These are phyloP conservation scores for Tricharina praecox DNA, from an alignment of 495 filamentous ascomycete genomes.

Conservation along the genomic window DNA sequence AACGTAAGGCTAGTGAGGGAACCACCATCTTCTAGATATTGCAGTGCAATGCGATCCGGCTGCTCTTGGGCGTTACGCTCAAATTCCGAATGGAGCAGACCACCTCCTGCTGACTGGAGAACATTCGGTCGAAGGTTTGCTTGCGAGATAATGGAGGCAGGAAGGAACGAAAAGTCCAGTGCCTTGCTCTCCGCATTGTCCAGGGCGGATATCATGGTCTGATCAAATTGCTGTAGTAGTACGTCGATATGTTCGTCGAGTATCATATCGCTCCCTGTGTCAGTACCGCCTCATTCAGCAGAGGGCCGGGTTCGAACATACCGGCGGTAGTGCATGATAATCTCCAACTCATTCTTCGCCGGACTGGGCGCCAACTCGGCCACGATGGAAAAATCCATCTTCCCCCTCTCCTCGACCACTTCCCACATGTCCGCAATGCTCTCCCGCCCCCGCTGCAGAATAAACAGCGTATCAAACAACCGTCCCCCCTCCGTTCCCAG, in stretches of 20 bases:
- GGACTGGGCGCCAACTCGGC: slow-evolving; percentile 46
- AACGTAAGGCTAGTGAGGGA: slow-evolving; percentile 19
- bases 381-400: slow-evolving; percentile 62
- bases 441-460: slow-evolving; percentile 42
- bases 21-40: slow-evolving; percentile 25
- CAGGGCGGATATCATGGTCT: slow-evolving; percentile 31
- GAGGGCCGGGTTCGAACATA: slow-evolving; percentile 14
- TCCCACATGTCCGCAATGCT: slow-evolving; percentile 38
- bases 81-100: slow-evolving; percentile 15
- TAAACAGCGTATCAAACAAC: slow-evolving; percentile 61
- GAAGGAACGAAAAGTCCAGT: slow-evolving; percentile 21
- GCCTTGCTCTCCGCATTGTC: slow-evolving; percentile 28
- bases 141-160: slow-evolving; percentile 9
- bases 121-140: slow-evolving; percentile 9
- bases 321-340: slow-evolving; percentile 33
- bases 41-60: slow-evolving; percentile 25
- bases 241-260: slow-evolving; percentile 27
- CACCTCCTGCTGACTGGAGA: neutral
- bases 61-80: slow-evolving; percentile 22
- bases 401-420: slow-evolving; percentile 46
- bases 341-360: slow-evolving; percentile 30
- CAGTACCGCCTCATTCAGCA: slow-evolving; percentile 9
- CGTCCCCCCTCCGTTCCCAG: slow-evolving; percentile 28
- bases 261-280: slow-evolving; percentile 29
- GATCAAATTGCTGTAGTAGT: slow-evolving; percentile 35